Conservation (phyloP, 441 rosid species). For the Erysimum cheiri region DNA sequence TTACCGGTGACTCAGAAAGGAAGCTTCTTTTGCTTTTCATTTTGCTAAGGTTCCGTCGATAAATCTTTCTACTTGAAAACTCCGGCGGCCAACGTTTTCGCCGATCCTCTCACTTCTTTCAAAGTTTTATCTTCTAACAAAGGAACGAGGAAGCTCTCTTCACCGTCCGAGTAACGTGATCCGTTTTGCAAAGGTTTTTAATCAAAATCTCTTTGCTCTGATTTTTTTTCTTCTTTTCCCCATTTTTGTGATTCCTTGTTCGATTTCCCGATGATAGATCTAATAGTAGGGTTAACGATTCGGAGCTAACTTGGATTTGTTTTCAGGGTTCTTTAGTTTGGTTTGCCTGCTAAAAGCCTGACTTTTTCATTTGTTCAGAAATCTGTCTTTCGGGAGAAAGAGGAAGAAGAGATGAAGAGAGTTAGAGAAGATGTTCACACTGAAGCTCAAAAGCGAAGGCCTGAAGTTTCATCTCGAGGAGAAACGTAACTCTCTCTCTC, state of each 20-base stretch:
- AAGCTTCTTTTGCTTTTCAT: constrained; percentile 22
- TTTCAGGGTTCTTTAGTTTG: constrained; percentile 27
- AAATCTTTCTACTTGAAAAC: constrained; percentile 12
- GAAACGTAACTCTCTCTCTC: constrained; percentile 63
- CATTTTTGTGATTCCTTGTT: not conserved
- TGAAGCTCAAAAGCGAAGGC: constrained; percentile 58
- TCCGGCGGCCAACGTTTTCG: constrained; percentile 20
- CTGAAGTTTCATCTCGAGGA: constrained; percentile 65
- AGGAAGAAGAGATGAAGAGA: constrained; percentile 69
- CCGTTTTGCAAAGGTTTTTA: constrained; percentile 24
- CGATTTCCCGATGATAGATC: constrained; percentile 28
- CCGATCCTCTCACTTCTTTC: constrained; percentile 31
- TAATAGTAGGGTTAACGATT: not conserved
- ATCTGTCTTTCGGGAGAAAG: not conserved
- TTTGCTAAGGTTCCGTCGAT: constrained; percentile 24
- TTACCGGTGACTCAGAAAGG: not conserved
- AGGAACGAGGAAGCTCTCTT: constrained; percentile 19
- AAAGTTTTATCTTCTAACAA: not conserved
- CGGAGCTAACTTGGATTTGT: not conserved
- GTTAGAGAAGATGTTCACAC: constrained; percentile 68
- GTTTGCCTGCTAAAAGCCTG: constrained; percentile 21
- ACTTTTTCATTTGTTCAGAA: not conserved
- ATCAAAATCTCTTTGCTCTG: constrained; percentile 29
- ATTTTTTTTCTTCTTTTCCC: not conserved
- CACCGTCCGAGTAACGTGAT: constrained; percentile 33